Evolutionary conservation across 495 filamentous ascomycete species (phyloP), one percentile per base, ranked within the genome.

Genomic region (Hypoxylon perforatum): DNA sequence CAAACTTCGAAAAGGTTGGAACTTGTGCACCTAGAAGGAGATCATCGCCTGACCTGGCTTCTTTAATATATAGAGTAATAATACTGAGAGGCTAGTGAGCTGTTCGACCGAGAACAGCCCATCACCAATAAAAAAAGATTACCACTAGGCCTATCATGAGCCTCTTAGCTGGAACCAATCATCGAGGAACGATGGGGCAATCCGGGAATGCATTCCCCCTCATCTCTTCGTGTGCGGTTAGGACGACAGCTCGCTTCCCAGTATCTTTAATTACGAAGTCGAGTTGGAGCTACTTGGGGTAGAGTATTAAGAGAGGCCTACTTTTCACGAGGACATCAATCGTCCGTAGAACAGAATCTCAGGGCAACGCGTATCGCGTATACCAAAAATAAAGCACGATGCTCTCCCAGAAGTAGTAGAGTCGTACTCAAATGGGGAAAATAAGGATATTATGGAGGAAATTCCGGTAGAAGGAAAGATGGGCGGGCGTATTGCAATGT

Each of bases 51-150:
- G 47, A 65, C 66, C 56, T 28, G 46, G 30, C 11, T 45, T 30
- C 56, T 64, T 69, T 65, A 69, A 69, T 69, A 64, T 69, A 39
- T 52, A 60, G 57, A 46, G 52, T 57, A 61, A 61, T 61, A 56
- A 44, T 23, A 28, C 45, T 41, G 50, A 56, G 45, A 15, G 28
- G 38, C 59, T 42, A 28, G 46, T 54, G 18, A 57, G 51, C 46
- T 52, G 50, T 57, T 64, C 50, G 56, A 50, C 60, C 55, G 50
- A 57, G 38, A 61, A 61, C n/a, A 30, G 7, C 30, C 39, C 39
- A 61, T 65, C 49, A 44, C 66, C 61, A 63, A 64, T 61, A 49
- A 56, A 65, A 59, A 54, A 58, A 51, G 55, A 51, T 52, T 52
- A 44, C 56, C 57, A 36, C 61, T 53, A 21, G 39, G 22, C 61